Evolutionary conservation across 1,284 basidiomycete genomes (phyloP).

Genomic region (Ganoderma leucocontextum): DNA sequence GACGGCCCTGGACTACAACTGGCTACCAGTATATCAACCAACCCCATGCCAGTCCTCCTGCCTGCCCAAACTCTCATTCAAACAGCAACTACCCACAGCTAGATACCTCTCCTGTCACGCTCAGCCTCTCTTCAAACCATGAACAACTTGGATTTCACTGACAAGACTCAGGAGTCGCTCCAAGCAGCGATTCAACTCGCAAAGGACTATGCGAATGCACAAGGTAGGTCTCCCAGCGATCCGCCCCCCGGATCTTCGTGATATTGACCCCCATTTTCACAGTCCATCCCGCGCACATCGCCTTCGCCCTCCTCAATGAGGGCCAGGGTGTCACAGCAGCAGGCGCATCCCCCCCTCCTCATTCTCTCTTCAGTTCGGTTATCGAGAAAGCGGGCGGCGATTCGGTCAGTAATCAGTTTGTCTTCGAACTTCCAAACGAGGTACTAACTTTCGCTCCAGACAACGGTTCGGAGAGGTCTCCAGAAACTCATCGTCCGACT

Average conservation of each 20-base stretch:
- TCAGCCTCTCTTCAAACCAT: constrained; percentile 50
- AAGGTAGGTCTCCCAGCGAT: constrained; percentile 55
- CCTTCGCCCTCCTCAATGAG: constrained; percentile 79
- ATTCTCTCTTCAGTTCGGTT: constrained; percentile 76
- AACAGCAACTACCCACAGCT: constrained; percentile 13
- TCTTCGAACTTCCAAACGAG: constrained; percentile 19
- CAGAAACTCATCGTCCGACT: constrained; percentile 79
- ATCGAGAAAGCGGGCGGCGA: constrained; percentile 84
- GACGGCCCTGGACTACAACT: constrained; percentile 11
- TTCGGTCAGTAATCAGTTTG: constrained; percentile 55
- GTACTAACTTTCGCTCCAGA: constrained; percentile 47
- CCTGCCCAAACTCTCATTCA: constrained; percentile 31
- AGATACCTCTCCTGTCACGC: constrained; percentile 34
- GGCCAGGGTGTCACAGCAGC: constrained; percentile 47
- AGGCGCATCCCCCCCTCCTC: constrained; percentile 35
- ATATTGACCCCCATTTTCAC: constrained; percentile 20
- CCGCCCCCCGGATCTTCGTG: too few species aligned
- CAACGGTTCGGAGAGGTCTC: constrained; percentile 64
- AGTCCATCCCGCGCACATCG: constrained; percentile 84
- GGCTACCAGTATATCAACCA: constrained; percentile 29
- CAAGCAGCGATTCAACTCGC: constrained; percentile 79
- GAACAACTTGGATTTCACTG: constrained; percentile 75
- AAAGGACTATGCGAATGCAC: constrained; percentile 83
- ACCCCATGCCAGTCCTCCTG: constrained; percentile 34
- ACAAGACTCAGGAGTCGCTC: constrained; percentile 76